A percentile compares a stretch with the other conserved stretches of the same genome.
phyloP scores from a whole-genome alignment of 1,284 basidiomycete genomes.

The Microbotryum violaceum region DNA sequence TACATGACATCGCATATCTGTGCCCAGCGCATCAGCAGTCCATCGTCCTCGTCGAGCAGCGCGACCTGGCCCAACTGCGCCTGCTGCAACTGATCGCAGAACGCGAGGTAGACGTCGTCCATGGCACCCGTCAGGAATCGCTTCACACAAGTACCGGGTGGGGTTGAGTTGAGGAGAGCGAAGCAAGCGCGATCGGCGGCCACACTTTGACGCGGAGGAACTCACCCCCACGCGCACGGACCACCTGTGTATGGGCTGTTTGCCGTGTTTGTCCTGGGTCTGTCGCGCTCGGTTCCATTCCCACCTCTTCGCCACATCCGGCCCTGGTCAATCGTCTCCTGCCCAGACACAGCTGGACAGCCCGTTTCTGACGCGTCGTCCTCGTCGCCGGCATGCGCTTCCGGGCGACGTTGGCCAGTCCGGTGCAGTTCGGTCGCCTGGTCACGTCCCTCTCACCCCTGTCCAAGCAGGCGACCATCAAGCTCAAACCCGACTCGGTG shows the following conservation, averaged over 20 bases:
- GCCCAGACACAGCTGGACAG: no score
- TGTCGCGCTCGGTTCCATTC: no score
- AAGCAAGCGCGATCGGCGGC: no score
- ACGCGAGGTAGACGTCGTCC: constrained; percentile 27
- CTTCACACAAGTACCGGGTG: no score
- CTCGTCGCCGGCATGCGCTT: constrained; percentile 33
- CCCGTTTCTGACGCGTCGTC: no score
- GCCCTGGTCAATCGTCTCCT: no score
- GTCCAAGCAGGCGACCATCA: constrained; percentile 37
- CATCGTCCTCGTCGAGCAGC: constrained; percentile 29
- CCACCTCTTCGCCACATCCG: no score
- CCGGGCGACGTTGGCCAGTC: constrained; percentile 35
- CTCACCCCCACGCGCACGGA: no score
- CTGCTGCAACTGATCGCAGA: constrained; percentile 25
- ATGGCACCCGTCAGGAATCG: not conserved
- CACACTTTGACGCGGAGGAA: no score
- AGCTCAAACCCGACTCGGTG: constrained; percentile 36
- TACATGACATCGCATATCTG: constrained; percentile 23
- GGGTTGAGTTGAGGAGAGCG: no score
- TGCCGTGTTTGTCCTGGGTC: no score
- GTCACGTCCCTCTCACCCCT: constrained; percentile 32
- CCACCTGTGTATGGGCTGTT: no score
- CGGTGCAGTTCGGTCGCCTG: constrained; percentile 34
- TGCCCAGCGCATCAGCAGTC: constrained; percentile 23
- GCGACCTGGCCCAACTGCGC: constrained; percentile 24